Conservation (phyloP, 768 basidiomycete genomes). For the Boletus vinaceobasis region DNA sequence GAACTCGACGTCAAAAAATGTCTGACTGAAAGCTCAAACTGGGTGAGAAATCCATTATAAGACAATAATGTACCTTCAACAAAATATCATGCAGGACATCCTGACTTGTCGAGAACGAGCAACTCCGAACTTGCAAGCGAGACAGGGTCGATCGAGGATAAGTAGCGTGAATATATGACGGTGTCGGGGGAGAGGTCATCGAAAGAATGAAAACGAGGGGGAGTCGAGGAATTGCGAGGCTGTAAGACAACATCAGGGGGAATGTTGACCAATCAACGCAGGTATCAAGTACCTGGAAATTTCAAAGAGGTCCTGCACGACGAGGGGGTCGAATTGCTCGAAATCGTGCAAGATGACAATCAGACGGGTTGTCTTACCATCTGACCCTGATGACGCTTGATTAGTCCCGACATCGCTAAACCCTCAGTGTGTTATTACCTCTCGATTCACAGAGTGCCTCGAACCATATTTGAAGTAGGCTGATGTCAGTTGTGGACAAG, state of each 20-base stretch:
- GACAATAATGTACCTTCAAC: constrained; percentile 41
- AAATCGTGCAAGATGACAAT: constrained; percentile 69
- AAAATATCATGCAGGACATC: constrained; percentile 53
- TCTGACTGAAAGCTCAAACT: constrained; percentile 32
- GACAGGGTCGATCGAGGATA: constrained; percentile 61
- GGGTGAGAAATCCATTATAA: background rate
- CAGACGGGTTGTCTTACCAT: constrained; percentile 36
- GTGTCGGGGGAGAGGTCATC: constrained; percentile 51
- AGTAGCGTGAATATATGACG: constrained; percentile 55
- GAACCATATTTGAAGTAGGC: constrained; percentile 60
- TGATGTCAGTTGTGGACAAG: constrained; percentile 61
- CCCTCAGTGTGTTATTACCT: constrained; percentile 32
- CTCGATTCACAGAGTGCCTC: constrained; percentile 35
- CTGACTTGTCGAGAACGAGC: constrained; percentile 47
- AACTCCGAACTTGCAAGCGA: constrained; percentile 51
- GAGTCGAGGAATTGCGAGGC: constrained; percentile 49
- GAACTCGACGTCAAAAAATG: constrained; percentile 63
- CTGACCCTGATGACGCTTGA: constrained; percentile 3
- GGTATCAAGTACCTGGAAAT: constrained; percentile 57
- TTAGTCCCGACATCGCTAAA: background rate
- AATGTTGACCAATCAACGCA: background rate
- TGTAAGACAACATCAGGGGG: constrained; percentile 24
- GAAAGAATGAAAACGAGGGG: constrained; percentile 66
- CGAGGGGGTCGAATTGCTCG: constrained; percentile 60
- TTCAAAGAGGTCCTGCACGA: constrained; percentile 68